Conservation (phyloP, 495 filamentous ascomycete species). For the Apodospora peruviana region DNA sequence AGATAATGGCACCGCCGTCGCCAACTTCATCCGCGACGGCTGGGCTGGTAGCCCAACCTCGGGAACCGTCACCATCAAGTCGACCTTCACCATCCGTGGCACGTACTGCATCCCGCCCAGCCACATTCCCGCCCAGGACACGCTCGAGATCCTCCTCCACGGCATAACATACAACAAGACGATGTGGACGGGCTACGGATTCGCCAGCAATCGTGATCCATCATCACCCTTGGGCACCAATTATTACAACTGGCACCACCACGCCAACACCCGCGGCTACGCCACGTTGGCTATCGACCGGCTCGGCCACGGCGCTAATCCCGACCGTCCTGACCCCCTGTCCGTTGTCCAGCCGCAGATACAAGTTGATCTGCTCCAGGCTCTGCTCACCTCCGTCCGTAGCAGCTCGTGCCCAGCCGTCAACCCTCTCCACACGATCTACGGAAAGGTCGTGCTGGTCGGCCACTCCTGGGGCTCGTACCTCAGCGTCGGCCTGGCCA, state of each 20-base stretch:
- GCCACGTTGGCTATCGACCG: conserved; percentile 24
- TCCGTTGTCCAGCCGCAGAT: conserved; percentile 14
- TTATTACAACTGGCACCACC: conserved; percentile 8
- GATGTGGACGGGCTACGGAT: conserved; percentile 8
- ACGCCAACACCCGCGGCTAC: conserved; percentile 17
- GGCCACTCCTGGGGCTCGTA: conserved; percentile 14
- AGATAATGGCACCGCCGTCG: no score
- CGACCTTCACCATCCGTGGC: conserved; percentile 4
- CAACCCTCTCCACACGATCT: no score
- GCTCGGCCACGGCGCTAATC: conserved; percentile 18
- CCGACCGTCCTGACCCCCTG: conserved; percentile 12
- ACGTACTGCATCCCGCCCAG: conserved; percentile 5
- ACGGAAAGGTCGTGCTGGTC: no score
- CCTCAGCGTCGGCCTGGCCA: conserved; percentile 8
- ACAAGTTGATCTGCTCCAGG: conserved; percentile 17
- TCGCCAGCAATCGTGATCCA: no score
- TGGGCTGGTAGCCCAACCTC: neutral
- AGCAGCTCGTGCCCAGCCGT: no score
- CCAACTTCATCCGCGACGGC: neutral
- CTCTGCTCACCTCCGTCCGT: conserved; percentile 7
- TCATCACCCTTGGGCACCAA: no score
- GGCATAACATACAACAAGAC: conserved; percentile 16
- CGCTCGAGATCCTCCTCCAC: conserved; percentile 18
- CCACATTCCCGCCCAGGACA: neutral
- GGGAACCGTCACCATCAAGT: neutral